Base-by-base conservation (phyloP, 164 flowering plant species). In the Vitis labrusca region DNA sequence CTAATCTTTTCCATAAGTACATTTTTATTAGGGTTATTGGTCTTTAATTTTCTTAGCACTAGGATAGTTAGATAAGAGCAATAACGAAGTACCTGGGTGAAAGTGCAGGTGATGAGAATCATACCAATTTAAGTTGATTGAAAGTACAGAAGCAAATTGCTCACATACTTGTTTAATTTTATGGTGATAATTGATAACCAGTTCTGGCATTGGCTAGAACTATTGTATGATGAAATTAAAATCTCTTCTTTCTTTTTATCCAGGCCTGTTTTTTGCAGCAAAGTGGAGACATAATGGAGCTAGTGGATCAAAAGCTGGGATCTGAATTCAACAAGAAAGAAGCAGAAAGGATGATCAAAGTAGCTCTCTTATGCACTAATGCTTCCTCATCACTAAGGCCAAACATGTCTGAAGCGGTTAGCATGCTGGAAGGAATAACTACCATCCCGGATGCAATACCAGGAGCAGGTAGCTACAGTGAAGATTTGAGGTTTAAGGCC, bases 281-380 rank as follows among this genome's bases (percentile, higher is more conserved):
- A 66, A 53, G 37, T 32, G 8, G 27, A 49, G 55, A 16, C 19
- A 19, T 53, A 53, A 49, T 54, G 47, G 69, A 66, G 15, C 50
- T 70, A 48, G 66, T 70, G 12, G 73, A 70, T 29, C 13, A 62
- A 19, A 70, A 62, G 53, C 73, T 70, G 23, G 73, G 73, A 70
- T 70, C 73, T 52, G 65, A 70, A 53, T 63, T 70, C 50, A 70
- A 61, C 66, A 15, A 70, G 30, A 51, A 61, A 32, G 73, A 70
- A 53, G 73, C 59, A 5, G 73, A 70, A 70, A 62, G 66, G 47
- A 70, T 37, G 44, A 37, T 37, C 44, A 37, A 37, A 37, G 8
- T 6, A 37, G 44, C 44, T 37, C 6, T 37, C 8, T 11, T 54
- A 55, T 66, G 69, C 59, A 66, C 69, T 17, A 55, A 66, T 66